Evolutionary conservation across 257 asterid genomes (phyloP).

Genomic region (Lantana camara): DNA sequence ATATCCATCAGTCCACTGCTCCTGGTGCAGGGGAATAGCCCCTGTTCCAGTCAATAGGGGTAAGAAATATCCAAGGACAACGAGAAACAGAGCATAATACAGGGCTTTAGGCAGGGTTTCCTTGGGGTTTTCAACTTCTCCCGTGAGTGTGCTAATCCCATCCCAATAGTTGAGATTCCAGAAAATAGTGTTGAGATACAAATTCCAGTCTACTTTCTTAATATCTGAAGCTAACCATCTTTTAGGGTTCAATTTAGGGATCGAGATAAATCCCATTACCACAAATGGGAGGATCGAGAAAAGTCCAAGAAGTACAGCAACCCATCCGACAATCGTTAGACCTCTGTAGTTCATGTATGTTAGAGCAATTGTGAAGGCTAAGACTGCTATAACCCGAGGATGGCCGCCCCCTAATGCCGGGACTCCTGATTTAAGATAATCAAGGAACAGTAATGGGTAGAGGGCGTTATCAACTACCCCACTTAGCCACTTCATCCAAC

Average conservation of each 20-base stretch:
- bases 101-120: slow-evolving; percentile 63
- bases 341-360: slow-evolving; percentile 71
- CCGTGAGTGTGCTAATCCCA: slow-evolving; percentile 61
- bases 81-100: slow-evolving; percentile 58
- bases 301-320: slow-evolving; percentile 58
- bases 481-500: slow-evolving; percentile 78
- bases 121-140: slow-evolving; percentile 65
- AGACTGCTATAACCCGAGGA: slow-evolving; percentile 53
- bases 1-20: slow-evolving; percentile 64
- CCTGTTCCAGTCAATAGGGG: slow-evolving; percentile 61
- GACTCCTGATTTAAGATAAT: slow-evolving; percentile 61
- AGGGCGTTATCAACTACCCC: slow-evolving; percentile 76
- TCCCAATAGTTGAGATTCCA: slow-evolving; percentile 85
- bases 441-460: slow-evolving; percentile 65
- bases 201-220: slow-evolving; percentile 57
- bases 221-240: slow-evolving; percentile 63
- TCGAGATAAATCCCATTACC: slow-evolving; percentile 64
- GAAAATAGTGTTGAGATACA: slow-evolving; percentile 63
- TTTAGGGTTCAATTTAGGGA: slow-evolving; percentile 53
- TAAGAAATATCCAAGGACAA: slow-evolving; percentile 57
- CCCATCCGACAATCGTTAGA: slow-evolving; percentile 68
- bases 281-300: slow-evolving; percentile 66
- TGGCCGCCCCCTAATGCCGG: slow-evolving; percentile 64
- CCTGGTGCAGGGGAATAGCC: slow-evolving; percentile 54
- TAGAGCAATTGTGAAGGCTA: slow-evolving; percentile 45